phyloP scores from a whole-genome alignment of 2,329 filamentous ascomycete species.

The Didymella sp. region DNA sequence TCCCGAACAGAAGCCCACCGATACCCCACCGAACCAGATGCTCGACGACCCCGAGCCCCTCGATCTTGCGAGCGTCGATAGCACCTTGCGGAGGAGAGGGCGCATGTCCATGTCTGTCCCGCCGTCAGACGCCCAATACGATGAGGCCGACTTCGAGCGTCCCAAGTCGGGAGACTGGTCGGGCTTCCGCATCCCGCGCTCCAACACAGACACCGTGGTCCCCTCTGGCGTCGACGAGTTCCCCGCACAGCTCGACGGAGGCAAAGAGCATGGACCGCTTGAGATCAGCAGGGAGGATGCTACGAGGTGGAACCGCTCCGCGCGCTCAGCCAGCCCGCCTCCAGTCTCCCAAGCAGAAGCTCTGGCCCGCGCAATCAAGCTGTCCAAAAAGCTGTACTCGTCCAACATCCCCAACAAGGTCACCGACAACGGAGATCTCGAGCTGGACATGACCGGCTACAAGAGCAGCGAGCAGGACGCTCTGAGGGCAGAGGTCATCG shows the following conservation, averaged over 20 bases:
- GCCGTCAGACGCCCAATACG: conserved; percentile 30
- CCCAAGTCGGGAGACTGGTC: conserved; percentile 49
- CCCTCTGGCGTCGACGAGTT: conserved; percentile 53
- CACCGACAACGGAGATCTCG: conserved; percentile 91
- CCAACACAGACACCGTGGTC: conserved; percentile 63
- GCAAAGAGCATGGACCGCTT: conserved; percentile 37
- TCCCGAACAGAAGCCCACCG: conserved; percentile 67
- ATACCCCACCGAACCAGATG: conserved; percentile 53
- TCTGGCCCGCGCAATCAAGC: conserved; percentile 78
- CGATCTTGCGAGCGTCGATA: conserved; percentile 63
- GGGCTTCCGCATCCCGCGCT: conserved; percentile 49
- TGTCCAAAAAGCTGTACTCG: conserved; percentile 85
- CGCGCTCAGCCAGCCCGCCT: conserved; percentile 77
- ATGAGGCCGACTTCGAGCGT: conserved; percentile 25
- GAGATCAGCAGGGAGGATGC: conserved; percentile 45
- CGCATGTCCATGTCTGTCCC: conserved; percentile 44
- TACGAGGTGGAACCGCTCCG: conserved; percentile 44
- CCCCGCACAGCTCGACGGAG: conserved; percentile 39
- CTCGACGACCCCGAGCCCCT: conserved; percentile 75
- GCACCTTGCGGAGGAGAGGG: conserved; percentile 28
- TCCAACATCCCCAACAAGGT: conserved; percentile 93
- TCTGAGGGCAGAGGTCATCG: conserved; percentile 88
- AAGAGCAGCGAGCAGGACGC: conserved; percentile 94
- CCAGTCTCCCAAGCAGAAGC: conserved; percentile 76
- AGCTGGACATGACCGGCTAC: conserved; percentile 98